A percentile compares a stretch with the other conserved stretches of the same genome.
These are phyloP conservation scores for Elongisporangium prolatum DNA, from an alignment of 352 stramenopile species.

Conservation along the genomic window DNA sequence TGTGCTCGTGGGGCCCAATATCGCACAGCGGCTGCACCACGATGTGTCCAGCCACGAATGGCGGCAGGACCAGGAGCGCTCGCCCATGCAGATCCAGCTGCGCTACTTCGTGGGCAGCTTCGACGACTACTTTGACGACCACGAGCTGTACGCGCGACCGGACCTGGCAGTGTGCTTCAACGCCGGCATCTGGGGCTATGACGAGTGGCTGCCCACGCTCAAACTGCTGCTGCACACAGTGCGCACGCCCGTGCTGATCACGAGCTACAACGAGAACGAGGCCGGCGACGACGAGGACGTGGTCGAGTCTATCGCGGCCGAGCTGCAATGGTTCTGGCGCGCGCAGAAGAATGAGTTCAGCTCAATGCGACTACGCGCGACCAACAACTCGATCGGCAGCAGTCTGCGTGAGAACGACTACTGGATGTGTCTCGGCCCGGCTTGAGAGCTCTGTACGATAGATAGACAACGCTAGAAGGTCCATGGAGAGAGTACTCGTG, in stretches of 20 bases:
- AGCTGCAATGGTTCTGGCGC: slow-evolving; percentile 59
- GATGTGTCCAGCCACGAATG: slow-evolving; percentile 5
- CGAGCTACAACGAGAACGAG: slow-evolving; percentile 83
- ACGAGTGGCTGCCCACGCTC: slow-evolving; percentile 80
- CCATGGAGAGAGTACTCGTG: not conserved
- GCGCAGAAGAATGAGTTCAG: slow-evolving; percentile 65
- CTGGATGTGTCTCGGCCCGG: slow-evolving; percentile 70
- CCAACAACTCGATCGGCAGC: slow-evolving; percentile 46
- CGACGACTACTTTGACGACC: slow-evolving; percentile 46
- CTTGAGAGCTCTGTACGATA: not conserved
- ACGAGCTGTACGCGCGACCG: slow-evolving; percentile 33
- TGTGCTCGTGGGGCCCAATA: slow-evolving; percentile 72
- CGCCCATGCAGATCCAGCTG: slow-evolving; percentile 33
- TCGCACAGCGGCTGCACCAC: slow-evolving; percentile 49
- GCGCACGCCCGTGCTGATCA: slow-evolving; percentile 63
- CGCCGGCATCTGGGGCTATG: slow-evolving; percentile 84
- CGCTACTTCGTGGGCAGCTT: slow-evolving; percentile 74
- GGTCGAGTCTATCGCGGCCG: slow-evolving; percentile 41
- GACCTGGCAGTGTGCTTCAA: slow-evolving; percentile 82
- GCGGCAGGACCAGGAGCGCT: not conserved
- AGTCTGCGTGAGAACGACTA: slow-evolving; percentile 75
- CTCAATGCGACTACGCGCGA: slow-evolving; percentile 38
- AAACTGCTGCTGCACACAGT: slow-evolving; percentile 51
- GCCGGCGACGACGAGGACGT: slow-evolving; percentile 75
- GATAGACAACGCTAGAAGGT: not conserved